Base-by-base conservation (phyloP, 805 yeast genomes). In the Saturnispora serradocipensis region DNA sequence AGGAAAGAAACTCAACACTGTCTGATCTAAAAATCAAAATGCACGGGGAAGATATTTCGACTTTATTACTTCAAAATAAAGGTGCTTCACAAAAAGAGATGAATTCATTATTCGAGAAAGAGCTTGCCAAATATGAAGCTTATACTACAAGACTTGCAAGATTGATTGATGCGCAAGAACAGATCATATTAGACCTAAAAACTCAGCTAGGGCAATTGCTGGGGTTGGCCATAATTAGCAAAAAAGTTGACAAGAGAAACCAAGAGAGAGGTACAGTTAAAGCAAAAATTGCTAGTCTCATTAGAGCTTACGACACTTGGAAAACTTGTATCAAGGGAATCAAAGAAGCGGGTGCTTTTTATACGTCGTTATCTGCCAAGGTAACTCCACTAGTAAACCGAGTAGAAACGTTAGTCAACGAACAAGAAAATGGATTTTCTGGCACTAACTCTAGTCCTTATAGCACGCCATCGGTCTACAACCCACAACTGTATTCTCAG, bases 31-130 rank as follows among this genome's bases (percentile, higher is more conserved):
- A 88, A 61, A 74, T 72, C 6, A 77, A 77, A 46, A 81, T 86
- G 34, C 93, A 83, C 59, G 73, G 75, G 13, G 98, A 91, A 67
- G 97, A 91, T 62, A 88, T 89, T 47, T 84, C 96, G 0, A 82
- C 84, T 49, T 71, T 83, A 11, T 72, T 91, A 32, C 77, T 91
- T 8, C 70, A 83, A 56, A 84, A 86, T 62, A 80, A 77, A 54
- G 74, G 77, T 43, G 57, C 64, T 10, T 53, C 59, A 34, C 69
- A 80, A 5, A 80, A 78, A 7, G 73, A 77, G 44, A 36, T 61
- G 9, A 70, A 75, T 9, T 67, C 55, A 4, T 63, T 85, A 13
- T 89, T 90, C 62, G 77, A 80, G 16, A 75, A 77, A 52, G 96
- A 88, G 63, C 69, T 91, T 56, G 77, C 74, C 47, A 91, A 91